phyloP scores from a whole-genome alignment of 768 basidiomycete species.

The Suillus plorans region DNA sequence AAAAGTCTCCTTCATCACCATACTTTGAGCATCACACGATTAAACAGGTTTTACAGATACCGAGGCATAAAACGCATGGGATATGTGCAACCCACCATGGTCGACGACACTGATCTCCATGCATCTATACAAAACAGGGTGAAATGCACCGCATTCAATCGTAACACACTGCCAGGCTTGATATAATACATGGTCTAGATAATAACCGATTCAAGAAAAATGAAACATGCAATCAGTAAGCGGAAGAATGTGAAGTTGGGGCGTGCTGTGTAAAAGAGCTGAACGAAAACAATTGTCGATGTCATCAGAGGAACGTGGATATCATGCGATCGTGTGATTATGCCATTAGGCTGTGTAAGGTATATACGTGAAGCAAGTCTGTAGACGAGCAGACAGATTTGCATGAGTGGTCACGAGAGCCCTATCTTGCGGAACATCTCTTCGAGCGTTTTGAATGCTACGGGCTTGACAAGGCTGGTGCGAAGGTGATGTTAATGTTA shows the following conservation, averaged over 20 bases:
- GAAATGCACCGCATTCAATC: neutral
- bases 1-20: neutral
- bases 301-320: neutral
- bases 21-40: neutral
- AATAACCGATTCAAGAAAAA: neutral
- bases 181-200: neutral
- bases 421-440: constrained; percentile 79
- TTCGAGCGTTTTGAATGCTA: constrained; percentile 89
- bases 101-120: neutral
- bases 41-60: neutral
- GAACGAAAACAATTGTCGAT: neutral
- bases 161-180: neutral
- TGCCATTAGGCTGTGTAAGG: constrained; percentile 2
- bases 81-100: neutral
- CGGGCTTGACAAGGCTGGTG: constrained; percentile 86
- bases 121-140: too few relatives aligned
- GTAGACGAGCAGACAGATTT: neutral
- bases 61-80: neutral
- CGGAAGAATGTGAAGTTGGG: neutral
- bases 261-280: neutral
- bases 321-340: constrained; percentile 5
- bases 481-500: neutral
- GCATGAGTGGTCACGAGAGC: constrained; percentile 33
- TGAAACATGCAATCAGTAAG: neutral
- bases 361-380: constrained; percentile 3